Base-by-base conservation (phyloP, 139 green algal species). In the Eudorina sp. region DNA sequence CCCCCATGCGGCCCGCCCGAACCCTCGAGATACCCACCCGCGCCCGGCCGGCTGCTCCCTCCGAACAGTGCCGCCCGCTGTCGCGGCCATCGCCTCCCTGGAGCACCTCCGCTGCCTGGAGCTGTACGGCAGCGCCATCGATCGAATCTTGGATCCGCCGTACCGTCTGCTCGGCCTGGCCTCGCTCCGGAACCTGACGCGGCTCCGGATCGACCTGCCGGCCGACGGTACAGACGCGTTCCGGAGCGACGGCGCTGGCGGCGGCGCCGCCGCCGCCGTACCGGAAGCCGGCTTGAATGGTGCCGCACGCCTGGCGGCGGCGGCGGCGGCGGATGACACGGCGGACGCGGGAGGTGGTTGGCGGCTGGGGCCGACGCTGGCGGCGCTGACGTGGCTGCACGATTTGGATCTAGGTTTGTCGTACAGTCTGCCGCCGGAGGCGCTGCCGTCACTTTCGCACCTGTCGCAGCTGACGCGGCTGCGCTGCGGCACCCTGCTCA, bases 371-470 rank as follows among this genome's bases (percentile, higher is more conserved):
- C 78, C 78, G 38, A 34, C 64, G 55, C 55, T 85, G 55, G 78
- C 78, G 27, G 36, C 55, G 29, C 29, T 85, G 25, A 43, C 55
- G 8, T 73, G 78, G 78, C 29, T 85, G 1, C 78, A 46, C 6
- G 78, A 85, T 85, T 55, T 85, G 78, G 78, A 85, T 58, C 40
- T 85, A 9, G 78, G 78, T 7, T 3, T 27, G 55, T 85, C 78
- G 55, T 85, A 74, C 38, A 9, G 14, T n/a, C 7, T 85, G 38
- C 78, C 78, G 55, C 55, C 55, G 27, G 78, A 85, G 36, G 78
- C 78, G 25, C 53, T 85, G 36, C 55, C 38, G 23, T 58, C 55
- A 11, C 40, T 85, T 38, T 53, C 55, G 40, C 13, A 53, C 0
- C 78, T 85, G 27, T 31, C 40, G 23, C 16, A n/a, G 38, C 78